These are phyloP conservation scores for Neonectria ditissima DNA, from an alignment of 2,329 filamentous ascomycete species.

Conservation along the genomic window DNA sequence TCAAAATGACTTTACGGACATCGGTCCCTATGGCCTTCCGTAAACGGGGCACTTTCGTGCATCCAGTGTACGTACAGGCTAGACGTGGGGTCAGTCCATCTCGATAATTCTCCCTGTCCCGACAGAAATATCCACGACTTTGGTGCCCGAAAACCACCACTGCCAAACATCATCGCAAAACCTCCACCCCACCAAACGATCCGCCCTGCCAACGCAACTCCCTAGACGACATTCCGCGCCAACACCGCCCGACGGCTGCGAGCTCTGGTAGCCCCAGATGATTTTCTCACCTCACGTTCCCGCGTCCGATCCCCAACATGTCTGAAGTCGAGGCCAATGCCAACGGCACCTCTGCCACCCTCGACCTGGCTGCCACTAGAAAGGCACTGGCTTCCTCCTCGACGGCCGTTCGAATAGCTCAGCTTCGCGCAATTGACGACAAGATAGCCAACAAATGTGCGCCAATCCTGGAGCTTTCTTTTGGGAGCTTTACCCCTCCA, in stretches of 20 bases:
- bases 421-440: slow-evolving; percentile 68
- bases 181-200: slow-evolving; percentile 3
- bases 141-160: slow-evolving; percentile 24
- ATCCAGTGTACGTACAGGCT: slow-evolving; percentile 9
- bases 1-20: no score
- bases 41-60: slow-evolving; percentile 7
- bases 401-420: slow-evolving; percentile 65
- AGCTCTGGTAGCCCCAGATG: slow-evolving; percentile 51
- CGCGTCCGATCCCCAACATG: slow-evolving; percentile 48
- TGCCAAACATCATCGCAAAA: slow-evolving; percentile 13
- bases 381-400: slow-evolving; percentile 71
- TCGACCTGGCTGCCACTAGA: slow-evolving; percentile 64
- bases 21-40: no score
- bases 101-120: slow-evolving; percentile 35
- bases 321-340: slow-evolving; percentile 57
- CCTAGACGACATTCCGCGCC: slow-evolving; percentile 30
- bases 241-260: slow-evolving; percentile 29
- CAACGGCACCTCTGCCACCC: slow-evolving; percentile 53
- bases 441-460: slow-evolving; percentile 67
- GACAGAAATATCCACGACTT: slow-evolving; percentile 32
- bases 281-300: slow-evolving; percentile 41
- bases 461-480: slow-evolving; percentile 31
- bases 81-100: slow-evolving; percentile 32
- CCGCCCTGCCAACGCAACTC: slow-evolving; percentile 11
- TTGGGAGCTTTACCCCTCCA: slow-evolving; percentile 3